Base-by-base conservation (phyloP, 2,329 filamentous ascomycete species). In the Sodiomyces alkalinus region DNA sequence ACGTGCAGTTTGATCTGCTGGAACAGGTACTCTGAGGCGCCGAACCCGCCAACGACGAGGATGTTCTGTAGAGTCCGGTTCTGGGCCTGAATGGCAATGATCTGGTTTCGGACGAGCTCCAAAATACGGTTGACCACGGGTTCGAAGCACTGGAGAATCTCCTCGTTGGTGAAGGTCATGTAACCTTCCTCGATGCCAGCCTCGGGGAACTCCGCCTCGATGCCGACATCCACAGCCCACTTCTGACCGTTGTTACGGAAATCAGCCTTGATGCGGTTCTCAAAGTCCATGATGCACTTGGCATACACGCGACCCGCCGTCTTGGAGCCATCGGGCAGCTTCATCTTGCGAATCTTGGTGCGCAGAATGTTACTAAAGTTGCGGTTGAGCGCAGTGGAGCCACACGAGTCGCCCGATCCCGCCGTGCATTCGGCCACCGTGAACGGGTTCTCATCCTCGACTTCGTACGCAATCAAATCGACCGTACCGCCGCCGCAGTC, bases 261-360 rank as follows among this genome's bases (percentile, higher is more conserved):
- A 55, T 96, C 90, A 27, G 90, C 90, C 67, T 98, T 98, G 69
- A 98, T 94, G 53, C 90, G 69, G 69, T 96, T 96, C 63, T 98
- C 90, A 46, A 98, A 98, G 57, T 98, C 90, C 87, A 96, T 96
- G 56, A 98, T 96, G 54, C 87, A 96, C 62, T 96, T 96, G 41
- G 87, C 87, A 54, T 96, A 96, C 30, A 98, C 90, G 55, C 87
- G 85, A 23, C 87, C 87, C n/a, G 90, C 87, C 3, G 85, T 96
- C 59, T 87, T 92, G 42, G 87, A 94, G 26, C 86, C 87, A 48
- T 96, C 87, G 2, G 90, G 86, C 25, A 98, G 66, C 59, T 96
- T 96, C 90, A 96, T 96, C 65, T 96, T 96, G 42, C 87, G 72
- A 45, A 98, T 96, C 66, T 96, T 96, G 36, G 87, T 92, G 30